Percentiles rank a stretch among this genome's conserved stretches.
These are phyloP conservation scores for Podospora pseudoanserina DNA, from an alignment of 495 filamentous ascomycete species.

Conservation along the genomic window DNA sequence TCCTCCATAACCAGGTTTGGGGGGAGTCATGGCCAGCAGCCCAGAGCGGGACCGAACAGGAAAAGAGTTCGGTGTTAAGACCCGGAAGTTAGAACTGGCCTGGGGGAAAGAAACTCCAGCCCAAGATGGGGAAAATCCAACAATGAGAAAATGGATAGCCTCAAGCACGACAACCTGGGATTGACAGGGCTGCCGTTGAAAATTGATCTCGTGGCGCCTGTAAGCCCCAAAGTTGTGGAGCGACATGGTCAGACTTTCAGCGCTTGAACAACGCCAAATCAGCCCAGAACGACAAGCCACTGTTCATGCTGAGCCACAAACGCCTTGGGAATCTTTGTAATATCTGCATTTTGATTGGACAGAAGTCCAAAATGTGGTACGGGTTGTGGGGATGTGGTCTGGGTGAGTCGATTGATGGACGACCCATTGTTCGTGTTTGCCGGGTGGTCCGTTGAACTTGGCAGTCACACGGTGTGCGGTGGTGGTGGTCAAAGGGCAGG, in stretches of 20 bases:
- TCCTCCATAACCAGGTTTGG: not conserved
- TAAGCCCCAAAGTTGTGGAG: constrained; percentile 4
- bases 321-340: constrained; percentile 20
- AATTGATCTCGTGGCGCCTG: not conserved
- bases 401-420: constrained; percentile 8
- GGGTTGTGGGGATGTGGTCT: not conserved
- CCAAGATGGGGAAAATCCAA: not conserved
- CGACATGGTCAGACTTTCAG: constrained; percentile 15
- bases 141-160: not conserved
- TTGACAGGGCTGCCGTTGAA: not conserved
- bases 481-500: not conserved
- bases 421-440: not conserved
- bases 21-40: not conserved
- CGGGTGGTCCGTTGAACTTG: not conserved
- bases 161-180: constrained; percentile 7
- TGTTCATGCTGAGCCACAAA: constrained; percentile 20
- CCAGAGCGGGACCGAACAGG: not conserved
- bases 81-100: not conserved
- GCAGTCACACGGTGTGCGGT: constrained; percentile 5
- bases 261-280: constrained; percentile 13
- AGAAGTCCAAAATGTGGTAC: not conserved
- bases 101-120: not conserved
- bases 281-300: constrained; percentile 36
- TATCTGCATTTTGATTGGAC: constrained; percentile 23
- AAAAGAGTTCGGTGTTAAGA: not conserved